Base-by-base conservation (phyloP, 352 stramenopile species). In the Blastocystis sp. region DNA sequence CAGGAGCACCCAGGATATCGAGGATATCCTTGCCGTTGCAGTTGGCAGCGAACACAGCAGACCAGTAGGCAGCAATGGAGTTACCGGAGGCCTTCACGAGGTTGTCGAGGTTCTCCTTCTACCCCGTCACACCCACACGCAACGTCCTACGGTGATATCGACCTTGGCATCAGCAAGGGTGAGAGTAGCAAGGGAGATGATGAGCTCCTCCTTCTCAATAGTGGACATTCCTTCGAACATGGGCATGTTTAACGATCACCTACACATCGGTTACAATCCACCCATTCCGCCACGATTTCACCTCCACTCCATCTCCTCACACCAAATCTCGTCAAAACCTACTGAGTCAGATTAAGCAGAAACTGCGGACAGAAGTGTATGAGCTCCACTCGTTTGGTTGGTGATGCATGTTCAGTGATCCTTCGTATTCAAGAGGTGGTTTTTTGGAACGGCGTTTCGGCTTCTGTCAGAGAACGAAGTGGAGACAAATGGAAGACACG, bases 121-220 rank as follows among this genome's bases (percentile, higher is more conserved):
- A 71, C 18, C 16, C 21, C 1, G 21, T 67, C n/a, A 81, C 11
- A 16, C 4, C 72, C 7, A 16, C 6, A 44, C 16, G 24, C 9
- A 34, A 64, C 4, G 4, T 0, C n/a, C 7, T 44, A 81, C 69
- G 44, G 27, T 49, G 24, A 67, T 42, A 21, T 63, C 69, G 21
- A 81, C 69, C 49, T 67, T 81, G 6, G 49, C 69, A 44, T 81
- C 69, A 81, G 69, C 69, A 38, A 27, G 67, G 44, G 67, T 67
- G n/a, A 81, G 69, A 71, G 69, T 27, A 71, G 69, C 69, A 71
- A 81, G 69, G 49, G 69, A 81, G 34, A 81, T 38, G 29, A 81
- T 81, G 29, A 81, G 69, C 36, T 81, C 69, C 54, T 81, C 24
- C 69, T 81, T 81, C 36, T 81, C 69, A 67, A 81, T 29, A 81